A percentile compares a stretch with the other conserved stretches of the same genome.
Conservation (phyloP, 176 grass and related monocot genomes). For the Elaeis guineensis region DNA sequence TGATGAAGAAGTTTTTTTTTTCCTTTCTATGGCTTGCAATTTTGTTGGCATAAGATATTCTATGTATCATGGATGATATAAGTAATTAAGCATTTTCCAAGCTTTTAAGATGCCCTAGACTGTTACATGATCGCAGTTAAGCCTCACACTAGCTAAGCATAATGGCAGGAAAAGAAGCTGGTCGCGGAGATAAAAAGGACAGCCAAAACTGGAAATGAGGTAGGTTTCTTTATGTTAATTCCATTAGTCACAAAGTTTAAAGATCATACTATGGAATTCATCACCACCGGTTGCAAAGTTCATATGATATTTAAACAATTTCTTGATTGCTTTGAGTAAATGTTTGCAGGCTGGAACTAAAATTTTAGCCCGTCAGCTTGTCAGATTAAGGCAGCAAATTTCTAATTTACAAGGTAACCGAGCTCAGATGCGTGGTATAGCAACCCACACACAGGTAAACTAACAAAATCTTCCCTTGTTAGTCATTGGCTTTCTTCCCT, state of each 20-base stretch:
- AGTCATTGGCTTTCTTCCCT: constrained; percentile 10
- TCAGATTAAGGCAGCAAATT: constrained; percentile 95
- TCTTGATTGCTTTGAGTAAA: neutral
- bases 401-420: constrained; percentile 79
- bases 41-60: too few species aligned
- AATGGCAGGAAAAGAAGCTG: constrained; percentile 82
- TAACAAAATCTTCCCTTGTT: constrained; percentile 12
- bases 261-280: too few species aligned
- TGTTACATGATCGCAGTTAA: too few species aligned
- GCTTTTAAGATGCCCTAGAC: too few species aligned
- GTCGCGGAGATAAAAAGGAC: constrained; percentile 95
- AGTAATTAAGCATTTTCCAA: too few species aligned
- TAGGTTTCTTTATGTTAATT: constrained; percentile 30
- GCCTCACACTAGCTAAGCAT: neutral
- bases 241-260: neutral
- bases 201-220: constrained; percentile 98
- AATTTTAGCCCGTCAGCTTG: constrained; percentile 75
- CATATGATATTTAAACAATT: neutral
- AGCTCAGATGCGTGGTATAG: constrained; percentile 86
- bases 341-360: constrained; percentile 67
- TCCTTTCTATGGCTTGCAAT: too few species aligned
- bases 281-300: too few species aligned
- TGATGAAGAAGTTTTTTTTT: too few species aligned
- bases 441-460: constrained; percentile 78
- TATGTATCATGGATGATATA: too few species aligned